These are phyloP conservation scores for Aspergillus sp. DNA, from an alignment of 2,329 filamentous ascomycete species.

Conservation along the genomic window DNA sequence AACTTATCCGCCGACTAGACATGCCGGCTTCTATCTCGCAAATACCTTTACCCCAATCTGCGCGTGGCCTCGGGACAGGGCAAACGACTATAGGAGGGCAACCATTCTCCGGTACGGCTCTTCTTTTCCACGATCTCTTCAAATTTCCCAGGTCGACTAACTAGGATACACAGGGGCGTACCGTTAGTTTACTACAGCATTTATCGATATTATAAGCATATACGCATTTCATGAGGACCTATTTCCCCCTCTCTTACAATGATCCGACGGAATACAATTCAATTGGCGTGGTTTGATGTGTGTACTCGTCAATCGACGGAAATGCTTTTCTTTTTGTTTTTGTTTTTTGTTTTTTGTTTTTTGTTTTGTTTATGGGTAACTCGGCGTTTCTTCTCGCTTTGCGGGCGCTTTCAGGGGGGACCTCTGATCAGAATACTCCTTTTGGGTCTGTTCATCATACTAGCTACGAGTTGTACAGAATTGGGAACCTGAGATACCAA, in stretches of 20 bases:
- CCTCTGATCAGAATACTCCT: neutral
- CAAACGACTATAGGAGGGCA: slow-evolving; percentile 25
- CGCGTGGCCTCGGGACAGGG: slow-evolving; percentile 29
- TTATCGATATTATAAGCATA: neutral
- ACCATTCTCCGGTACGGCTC: slow-evolving; percentile 35
- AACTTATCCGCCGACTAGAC: slow-evolving; percentile 67
- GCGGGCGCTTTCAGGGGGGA: neutral
- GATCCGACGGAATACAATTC: slow-evolving; percentile 1
- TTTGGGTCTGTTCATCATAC: slow-evolving; percentile 3
- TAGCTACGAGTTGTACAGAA: slow-evolving; percentile 6
- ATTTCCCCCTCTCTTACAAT: slow-evolving; percentile 4
- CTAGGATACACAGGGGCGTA: slow-evolving; percentile 11
- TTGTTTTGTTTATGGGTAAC: slow-evolving; percentile 13
- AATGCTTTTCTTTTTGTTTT: slow-evolving; percentile 15
- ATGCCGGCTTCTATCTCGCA: slow-evolving; percentile 58
- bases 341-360: slow-evolving; percentile 20
- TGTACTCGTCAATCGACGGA: slow-evolving; percentile 13
- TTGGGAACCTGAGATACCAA: slow-evolving; percentile 10
- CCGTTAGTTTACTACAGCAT: slow-evolving; percentile 14
- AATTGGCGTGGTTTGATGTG: slow-evolving; percentile 13
- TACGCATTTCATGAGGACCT: neutral
- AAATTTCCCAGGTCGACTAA: slow-evolving; percentile 4
- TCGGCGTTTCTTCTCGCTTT: slow-evolving; percentile 20
- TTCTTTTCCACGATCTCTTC: neutral
- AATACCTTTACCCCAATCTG: slow-evolving; percentile 36